Evolutionary conservation across 352 stramenopile species (phyloP), one percentile per base, ranked within the genome.

Genomic region (Globisporangium nunn): DNA sequence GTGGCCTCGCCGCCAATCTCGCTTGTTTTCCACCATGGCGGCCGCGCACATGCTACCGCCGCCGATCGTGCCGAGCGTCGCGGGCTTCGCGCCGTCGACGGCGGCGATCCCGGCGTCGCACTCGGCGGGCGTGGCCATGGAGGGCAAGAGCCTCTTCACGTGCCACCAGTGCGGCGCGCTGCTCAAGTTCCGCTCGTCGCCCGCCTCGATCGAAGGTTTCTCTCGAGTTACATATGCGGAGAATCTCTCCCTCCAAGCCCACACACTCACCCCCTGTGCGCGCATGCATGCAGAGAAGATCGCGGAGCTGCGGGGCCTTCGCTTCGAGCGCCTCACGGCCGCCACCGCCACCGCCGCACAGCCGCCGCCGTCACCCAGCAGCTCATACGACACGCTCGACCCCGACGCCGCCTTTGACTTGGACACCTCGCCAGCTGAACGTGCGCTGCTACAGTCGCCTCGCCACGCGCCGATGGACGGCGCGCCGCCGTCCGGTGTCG

Each of bases 71-170:
- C 54, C 52, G 44, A 60, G 52, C 39, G 58, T 63, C 35, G 52
- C 62, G 52, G 50, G 57, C 30, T n/a, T 37, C 7, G 30, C 46
- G 14, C 14, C 56, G 29, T 35, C 53, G 41, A 17, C 46, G 44
- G 43, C 37, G 39, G 50, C 62, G 41, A 59, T 56, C 30, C 54
- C 55, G 15, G 45, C 62, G 37, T 50, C 62, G 44, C 67, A 63
- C 49, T 54, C 61, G 23, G 28, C 52, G 23, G 59, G 54, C 46
- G 50, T 80, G 50, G 68, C 74, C 39, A 85, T 90, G 64, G 80
- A 90, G 51, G 80, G 80, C 37, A 90, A 90, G 52, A 87, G 75
- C 50, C 65, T 90, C 28, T 90, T 90, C 49, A 90, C 77, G 59
- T 90, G 80, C 54, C 75, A 82, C 59, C 71, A 84, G 49, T 90